Percentiles rank a stretch among this genome's conserved stretches.
Evolutionary conservation across 2,329 filamentous ascomycete species (phyloP).

Genomic region (Polychaeton citri): DNA sequence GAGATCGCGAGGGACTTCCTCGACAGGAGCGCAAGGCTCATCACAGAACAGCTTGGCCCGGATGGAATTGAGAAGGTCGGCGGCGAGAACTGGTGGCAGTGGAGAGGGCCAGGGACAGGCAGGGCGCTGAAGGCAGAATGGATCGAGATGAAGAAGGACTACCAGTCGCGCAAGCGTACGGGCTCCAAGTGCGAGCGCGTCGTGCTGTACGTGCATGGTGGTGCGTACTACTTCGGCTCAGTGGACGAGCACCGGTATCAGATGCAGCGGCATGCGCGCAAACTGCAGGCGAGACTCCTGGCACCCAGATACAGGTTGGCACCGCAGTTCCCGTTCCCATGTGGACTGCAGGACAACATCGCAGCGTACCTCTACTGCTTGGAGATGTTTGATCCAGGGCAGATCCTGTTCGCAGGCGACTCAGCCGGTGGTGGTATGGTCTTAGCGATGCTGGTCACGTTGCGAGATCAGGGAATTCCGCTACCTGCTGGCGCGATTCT

Average conservation of each 20-base stretch:
- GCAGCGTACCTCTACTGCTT: constrained; percentile 78
- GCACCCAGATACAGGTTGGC: constrained; percentile 75
- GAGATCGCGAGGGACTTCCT: constrained; percentile 53
- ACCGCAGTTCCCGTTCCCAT: constrained; percentile 92
- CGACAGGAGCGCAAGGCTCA: constrained; percentile 48
- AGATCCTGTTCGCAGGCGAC: constrained; percentile 80
- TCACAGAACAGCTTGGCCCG: constrained; percentile 63
- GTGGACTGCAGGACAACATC: constrained; percentile 78
- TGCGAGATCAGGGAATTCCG: constrained; percentile 72
- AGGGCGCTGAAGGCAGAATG: constrained; percentile 65
- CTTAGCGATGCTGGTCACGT: constrained; percentile 59
- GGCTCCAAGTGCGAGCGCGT: constrained; percentile 52
- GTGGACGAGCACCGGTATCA: constrained; percentile 97
- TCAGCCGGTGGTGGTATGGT: constrained; percentile 91
- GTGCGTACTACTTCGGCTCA: constrained; percentile 90
- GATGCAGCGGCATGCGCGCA: constrained; percentile 88
- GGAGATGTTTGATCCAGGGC: constrained; percentile 59
- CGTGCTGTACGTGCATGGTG: constrained; percentile 90
- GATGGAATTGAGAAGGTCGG: constrained; percentile 65
- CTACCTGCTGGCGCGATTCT: constrained; percentile 80
- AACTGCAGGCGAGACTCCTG: constrained; percentile 79
- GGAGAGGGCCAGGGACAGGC: constrained; percentile 50
- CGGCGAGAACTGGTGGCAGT: constrained; percentile 80
- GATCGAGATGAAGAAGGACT: constrained; percentile 88
- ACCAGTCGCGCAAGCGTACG: constrained; percentile 50